A percentile compares a stretch with the other conserved stretches of the same genome.
Conservation (phyloP, 495 filamentous ascomycete species). For the Apiosordaria backusii region DNA sequence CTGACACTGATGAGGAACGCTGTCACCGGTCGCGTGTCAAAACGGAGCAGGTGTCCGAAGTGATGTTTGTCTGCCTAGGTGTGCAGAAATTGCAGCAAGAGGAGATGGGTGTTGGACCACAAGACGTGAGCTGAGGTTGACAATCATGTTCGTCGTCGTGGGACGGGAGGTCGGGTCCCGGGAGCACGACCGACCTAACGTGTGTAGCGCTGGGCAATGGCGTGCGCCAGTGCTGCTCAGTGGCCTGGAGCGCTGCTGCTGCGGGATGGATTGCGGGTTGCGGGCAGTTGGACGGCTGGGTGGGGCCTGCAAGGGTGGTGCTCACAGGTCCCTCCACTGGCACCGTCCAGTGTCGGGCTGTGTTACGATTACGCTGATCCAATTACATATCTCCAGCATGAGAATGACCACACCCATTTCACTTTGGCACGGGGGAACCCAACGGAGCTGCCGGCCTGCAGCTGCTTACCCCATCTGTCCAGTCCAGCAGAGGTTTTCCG, state of each 20-base stretch:
- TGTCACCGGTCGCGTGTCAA: neutral
- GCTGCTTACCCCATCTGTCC: too few species aligned
- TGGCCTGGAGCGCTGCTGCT: neutral
- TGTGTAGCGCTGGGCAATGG: neutral
- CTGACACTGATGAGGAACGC: neutral
- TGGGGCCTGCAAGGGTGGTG: neutral
- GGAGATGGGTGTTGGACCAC: neutral
- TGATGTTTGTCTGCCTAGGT: neutral
- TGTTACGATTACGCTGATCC: neutral
- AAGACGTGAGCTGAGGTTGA: neutral
- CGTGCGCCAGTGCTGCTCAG: neutral
- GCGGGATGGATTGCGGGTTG: neutral
- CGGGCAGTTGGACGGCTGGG: neutral
- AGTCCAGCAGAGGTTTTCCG: too few species aligned
- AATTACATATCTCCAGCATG: conserved; percentile 3
- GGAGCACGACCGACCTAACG: conserved; percentile 2
- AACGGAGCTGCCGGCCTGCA: neutral
- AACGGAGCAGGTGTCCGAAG: neutral
- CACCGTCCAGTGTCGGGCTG: neutral
- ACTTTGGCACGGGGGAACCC: conserved; percentile 1
- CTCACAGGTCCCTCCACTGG: neutral
- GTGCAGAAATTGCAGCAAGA: neutral
- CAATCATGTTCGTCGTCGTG: neutral
- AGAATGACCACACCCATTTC: neutral
- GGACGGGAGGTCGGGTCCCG: neutral